Evolutionary conservation across 768 basidiomycete species (phyloP).

Genomic region (Amanita brunnescens): DNA sequence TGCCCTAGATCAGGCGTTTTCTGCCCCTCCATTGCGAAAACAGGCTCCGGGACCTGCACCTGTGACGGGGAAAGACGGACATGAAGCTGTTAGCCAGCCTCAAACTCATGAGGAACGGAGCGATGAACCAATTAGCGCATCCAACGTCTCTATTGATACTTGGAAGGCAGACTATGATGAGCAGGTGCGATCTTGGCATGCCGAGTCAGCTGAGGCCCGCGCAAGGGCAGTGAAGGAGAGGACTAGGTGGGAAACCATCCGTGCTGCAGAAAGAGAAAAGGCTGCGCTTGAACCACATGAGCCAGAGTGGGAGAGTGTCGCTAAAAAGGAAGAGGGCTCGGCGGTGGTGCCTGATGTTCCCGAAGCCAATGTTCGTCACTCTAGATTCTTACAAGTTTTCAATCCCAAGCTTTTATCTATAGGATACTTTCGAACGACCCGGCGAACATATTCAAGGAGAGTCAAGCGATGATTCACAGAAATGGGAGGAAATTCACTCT

Average conservation of each 20-base stretch:
- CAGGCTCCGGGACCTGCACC: slow-evolving; percentile 4
- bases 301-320: slow-evolving; percentile 28
- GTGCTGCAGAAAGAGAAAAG: slow-evolving; percentile 43
- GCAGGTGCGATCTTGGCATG: slow-evolving; percentile 63
- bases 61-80: neutral
- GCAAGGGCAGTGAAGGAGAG: slow-evolving; percentile 70
- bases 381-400: neutral
- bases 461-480: slow-evolving; percentile 14
- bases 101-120: neutral
- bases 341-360: neutral
- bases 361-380: neutral
- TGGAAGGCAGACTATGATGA: slow-evolving; percentile 68
- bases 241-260: slow-evolving; percentile 59
- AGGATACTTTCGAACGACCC: neutral
- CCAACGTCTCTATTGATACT: slow-evolving; percentile 20
- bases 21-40: slow-evolving; percentile 17
- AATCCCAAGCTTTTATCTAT: neutral
- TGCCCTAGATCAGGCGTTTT: slow-evolving; percentile 25
- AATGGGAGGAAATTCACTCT: slow-evolving; percentile 68
- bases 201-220: slow-evolving; percentile 61
- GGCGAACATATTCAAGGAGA: slow-evolving; percentile 9
- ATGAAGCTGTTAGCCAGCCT: neutral
- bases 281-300: slow-evolving; percentile 22
- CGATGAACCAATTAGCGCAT: neutral
- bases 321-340: slow-evolving; percentile 10